Base-by-base conservation (phyloP, 2,329 filamentous ascomycete species). In the Aspergillus niger region DNA sequence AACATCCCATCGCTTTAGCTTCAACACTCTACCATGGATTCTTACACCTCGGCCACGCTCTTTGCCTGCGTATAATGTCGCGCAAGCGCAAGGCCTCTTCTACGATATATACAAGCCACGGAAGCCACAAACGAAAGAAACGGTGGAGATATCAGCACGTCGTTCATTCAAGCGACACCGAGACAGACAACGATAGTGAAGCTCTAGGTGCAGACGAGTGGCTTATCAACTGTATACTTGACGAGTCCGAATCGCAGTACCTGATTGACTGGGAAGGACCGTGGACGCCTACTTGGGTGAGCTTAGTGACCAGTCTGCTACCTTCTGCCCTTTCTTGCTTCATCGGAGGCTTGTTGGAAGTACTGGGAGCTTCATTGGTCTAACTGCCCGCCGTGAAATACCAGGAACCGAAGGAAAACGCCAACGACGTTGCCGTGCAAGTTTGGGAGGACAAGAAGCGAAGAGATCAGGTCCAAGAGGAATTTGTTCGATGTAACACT, bases 201-300 rank as follows among this genome's bases (percentile, higher is more conserved):
- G 50, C 51, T 30, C 49, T 69, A 50, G 66, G 56, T n/a, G 70
- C 72, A 47, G 67, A 71, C 60, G 72, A 76, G 65, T 76, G 67
- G 62, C 68, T 67, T 57, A 75, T 76, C 44, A 74, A 74, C 55
- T 68, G 68, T 60, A 76, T 77, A 51, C 67, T 77, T 58, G 71
- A 72, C 63, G 75, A 78, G 65, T 69, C 68, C 32, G 59, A 67
- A 48, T 65, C 66, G 17, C 67, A 74, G 52, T 78, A 77, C 65
- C 66, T 77, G 28, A 74, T 78, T 61, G 75, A 76, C 36, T 77
- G 75, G 76, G 71, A 74, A 58, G 75, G 72, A 8, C 64, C 67
- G 28, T 78, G 70, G 64, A 65, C 70, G 32, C 74, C 76, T 55
- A 74, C 68, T 61, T 78, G 75, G 75, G 76, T 78, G 66, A 69